Evolutionary conservation across 1,284 basidiomycete species (phyloP).

Genomic region (Sanghuangporus baumii): DNA sequence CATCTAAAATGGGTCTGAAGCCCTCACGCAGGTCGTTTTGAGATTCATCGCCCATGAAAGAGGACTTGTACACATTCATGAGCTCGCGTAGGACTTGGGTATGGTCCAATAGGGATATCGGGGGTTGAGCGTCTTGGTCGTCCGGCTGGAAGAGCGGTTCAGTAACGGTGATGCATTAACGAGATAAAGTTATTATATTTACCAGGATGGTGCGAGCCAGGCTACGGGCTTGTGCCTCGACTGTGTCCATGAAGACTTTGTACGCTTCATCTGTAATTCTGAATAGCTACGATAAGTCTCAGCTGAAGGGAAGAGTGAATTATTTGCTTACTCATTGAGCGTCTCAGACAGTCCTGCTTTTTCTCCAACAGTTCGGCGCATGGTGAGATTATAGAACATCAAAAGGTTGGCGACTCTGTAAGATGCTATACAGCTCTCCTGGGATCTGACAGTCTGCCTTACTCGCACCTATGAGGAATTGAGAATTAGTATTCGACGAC

Average conservation of each 20-base stretch:
- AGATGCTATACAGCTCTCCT: constrained; percentile 87
- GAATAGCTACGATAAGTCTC: constrained; percentile 1
- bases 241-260: constrained; percentile 79
- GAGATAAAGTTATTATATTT: constrained; percentile 23
- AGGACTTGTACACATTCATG: constrained; percentile 82
- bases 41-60: constrained; percentile 58
- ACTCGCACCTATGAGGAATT: constrained; percentile 60
- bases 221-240: constrained; percentile 75
- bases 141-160: constrained; percentile 47
- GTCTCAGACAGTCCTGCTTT: constrained; percentile 74
- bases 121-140: constrained; percentile 72
- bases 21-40: constrained; percentile 44
- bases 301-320: background rate
- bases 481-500: background rate
- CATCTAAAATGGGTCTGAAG: constrained; percentile 70
- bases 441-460: constrained; percentile 86
- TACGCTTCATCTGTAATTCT: constrained; percentile 81
- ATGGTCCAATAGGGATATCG: constrained; percentile 74
- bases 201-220: constrained; percentile 71
- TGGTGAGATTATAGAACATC: constrained; percentile 90
- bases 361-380: constrained; percentile 86
- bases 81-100: constrained; percentile 82
- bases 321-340: constrained; percentile 66
- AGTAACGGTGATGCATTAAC: background rate
- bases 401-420: constrained; percentile 93